These are phyloP conservation scores for Actinomortierella wolfii DNA, from an alignment of 371 early-diverging fungal genomes.

Conservation along the genomic window DNA sequence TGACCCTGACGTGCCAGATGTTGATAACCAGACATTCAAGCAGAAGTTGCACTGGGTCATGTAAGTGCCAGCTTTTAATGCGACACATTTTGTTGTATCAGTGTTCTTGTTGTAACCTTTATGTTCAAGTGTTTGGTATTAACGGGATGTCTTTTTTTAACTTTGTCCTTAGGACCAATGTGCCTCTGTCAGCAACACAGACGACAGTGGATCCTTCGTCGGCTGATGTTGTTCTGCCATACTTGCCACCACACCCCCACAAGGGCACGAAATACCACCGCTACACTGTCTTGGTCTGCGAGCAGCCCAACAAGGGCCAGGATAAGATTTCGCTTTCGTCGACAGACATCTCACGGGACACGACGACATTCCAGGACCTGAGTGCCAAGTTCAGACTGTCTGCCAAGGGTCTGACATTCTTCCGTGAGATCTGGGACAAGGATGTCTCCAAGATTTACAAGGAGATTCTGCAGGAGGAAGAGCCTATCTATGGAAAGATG, in stretches of 20 bases:
- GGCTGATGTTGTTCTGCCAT: constrained; percentile 66
- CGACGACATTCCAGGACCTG: constrained; percentile 34
- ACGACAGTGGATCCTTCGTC: constrained; percentile 40
- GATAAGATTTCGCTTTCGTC: constrained; percentile 52
- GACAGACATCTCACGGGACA: constrained; percentile 38
- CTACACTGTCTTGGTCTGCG: constrained; percentile 70
- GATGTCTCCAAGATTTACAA: constrained; percentile 70
- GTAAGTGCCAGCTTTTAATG: too few species aligned
- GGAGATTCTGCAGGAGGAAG: constrained; percentile 59
- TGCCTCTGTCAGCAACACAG: constrained; percentile 63
- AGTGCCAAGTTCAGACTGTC: constrained; percentile 25
- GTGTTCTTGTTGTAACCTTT: not conserved
- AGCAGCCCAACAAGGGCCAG: constrained; percentile 69
- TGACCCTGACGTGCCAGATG: constrained; percentile 60
- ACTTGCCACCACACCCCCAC: constrained; percentile 84
- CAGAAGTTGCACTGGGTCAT: constrained; percentile 41
- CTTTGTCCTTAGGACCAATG: constrained; percentile 56
- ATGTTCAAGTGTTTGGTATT: not conserved
- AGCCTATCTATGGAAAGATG: constrained; percentile 65
- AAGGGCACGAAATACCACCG: constrained; percentile 82
- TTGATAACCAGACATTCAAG: constrained; percentile 36
- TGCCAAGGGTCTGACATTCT: constrained; percentile 60
- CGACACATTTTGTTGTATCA: too few species aligned
- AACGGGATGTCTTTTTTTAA: not conserved
- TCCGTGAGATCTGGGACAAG: constrained; percentile 79